Base-by-base conservation (phyloP, 2,329 filamentous ascomycete species). In the Calonectria pseudoturangicola region DNA sequence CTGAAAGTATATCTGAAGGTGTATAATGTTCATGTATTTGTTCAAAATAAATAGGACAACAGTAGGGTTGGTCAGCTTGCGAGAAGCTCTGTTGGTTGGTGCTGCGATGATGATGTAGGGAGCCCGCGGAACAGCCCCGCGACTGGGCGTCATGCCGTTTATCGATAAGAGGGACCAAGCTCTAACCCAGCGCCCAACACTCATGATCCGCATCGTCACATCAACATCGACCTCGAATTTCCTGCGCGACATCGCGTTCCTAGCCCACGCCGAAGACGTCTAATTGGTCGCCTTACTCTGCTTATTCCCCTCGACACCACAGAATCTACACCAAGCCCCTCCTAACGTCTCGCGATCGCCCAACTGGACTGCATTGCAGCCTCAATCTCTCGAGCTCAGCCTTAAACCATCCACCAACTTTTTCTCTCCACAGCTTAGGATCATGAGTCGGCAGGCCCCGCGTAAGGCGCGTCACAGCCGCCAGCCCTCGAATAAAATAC, bases 361-460 rank as follows among this genome's bases (percentile, higher is more conserved):
- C n/a, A 48, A 60, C 54, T 21, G 25, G 54, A 41, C 54, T 41
- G 54, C 54, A 25, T 60, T 60, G 54, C 54, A 60, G 36, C 54
- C 62, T 30, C 36, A 39, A 47, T 10, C 36, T 36, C 33, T 28
- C 58, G 30, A 45, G 33, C 45, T 18, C 36, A 47, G 43, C 66
- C 68, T 62, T n/a, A 25, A 47, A 27, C 45, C 71, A 51, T 71
- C 66, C 60, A 27, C 15, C 54, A 41, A n/a, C 39, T 60, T 73
- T 63, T 71, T 68, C 50, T 65, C 64, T 18, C 56, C 70, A 65
- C 70, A 75, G 48, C 70, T 68, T 62, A 73, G 21, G 21, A 76
- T 67, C 54, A 89, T 89, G 88, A 88, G 85, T 74, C 83, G 84
- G 51, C 76, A 81, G 76, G 86, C 86, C 33, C 86, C 87, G 48